Conservation (phyloP, 768 basidiomycete genomes). For the Xanthoconium purpureum region DNA sequence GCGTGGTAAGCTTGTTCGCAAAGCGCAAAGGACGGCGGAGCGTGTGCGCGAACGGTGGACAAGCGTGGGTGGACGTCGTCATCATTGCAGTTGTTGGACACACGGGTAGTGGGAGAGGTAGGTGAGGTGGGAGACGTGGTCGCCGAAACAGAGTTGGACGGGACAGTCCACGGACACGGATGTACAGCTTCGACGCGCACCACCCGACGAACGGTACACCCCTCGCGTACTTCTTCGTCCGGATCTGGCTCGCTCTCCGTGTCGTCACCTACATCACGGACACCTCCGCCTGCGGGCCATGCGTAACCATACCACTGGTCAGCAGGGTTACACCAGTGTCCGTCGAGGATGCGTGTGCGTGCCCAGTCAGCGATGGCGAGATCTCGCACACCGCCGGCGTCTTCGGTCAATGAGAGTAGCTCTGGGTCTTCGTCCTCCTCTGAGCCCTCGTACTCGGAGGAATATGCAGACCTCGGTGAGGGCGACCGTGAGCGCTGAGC, state of each 20-base stretch:
- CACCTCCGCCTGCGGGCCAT: constrained; percentile 38
- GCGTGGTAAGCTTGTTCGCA: constrained; percentile 62
- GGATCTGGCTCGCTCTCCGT: constrained; percentile 30
- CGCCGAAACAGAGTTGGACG: constrained; percentile 11
- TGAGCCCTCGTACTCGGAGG: constrained; percentile 33
- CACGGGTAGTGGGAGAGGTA: constrained; percentile 9
- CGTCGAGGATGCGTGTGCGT: constrained; percentile 66
- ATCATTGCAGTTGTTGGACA: not conserved
- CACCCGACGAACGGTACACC: constrained; percentile 18
- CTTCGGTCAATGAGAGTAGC: constrained; percentile 43
- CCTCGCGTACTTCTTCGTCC: constrained; percentile 18
- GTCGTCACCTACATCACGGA: constrained; percentile 24
- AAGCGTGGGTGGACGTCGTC: constrained; percentile 46
- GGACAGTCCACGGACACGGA: constrained; percentile 63
- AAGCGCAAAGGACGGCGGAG: constrained; percentile 60
- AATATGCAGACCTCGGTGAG: constrained; percentile 29
- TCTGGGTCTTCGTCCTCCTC: constrained; percentile 47
- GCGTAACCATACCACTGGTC: constrained; percentile 60
- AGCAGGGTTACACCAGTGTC: constrained; percentile 71
- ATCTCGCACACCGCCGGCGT: constrained; percentile 43
- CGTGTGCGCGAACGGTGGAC: constrained; percentile 45
- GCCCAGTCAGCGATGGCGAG: constrained; percentile 74
- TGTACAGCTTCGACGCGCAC: constrained; percentile 32
- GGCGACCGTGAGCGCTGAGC: constrained; percentile 30
- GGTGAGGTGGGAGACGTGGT: constrained; percentile 27